phyloP scores from a whole-genome alignment of 225 moss, liverwort and hornwort species.

The Pleurozium schreberi region DNA sequence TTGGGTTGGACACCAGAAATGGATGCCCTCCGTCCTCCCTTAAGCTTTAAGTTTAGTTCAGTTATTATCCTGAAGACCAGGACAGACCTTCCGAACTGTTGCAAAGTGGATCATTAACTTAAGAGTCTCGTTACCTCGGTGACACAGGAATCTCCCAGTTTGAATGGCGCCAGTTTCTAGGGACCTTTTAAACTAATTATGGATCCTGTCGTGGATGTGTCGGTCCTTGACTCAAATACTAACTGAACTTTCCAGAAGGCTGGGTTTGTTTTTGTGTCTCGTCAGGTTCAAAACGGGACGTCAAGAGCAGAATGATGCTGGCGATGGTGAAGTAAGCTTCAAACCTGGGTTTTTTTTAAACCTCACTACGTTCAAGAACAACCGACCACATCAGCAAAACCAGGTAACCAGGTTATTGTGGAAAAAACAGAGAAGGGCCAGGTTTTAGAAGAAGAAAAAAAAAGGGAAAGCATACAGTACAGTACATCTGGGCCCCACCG shows the following conservation, averaged over 20 bases:
- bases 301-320: not conserved
- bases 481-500: not conserved
- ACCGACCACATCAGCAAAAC: not conserved
- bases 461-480: not conserved
- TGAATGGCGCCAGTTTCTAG: not conserved
- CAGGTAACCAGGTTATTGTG: not conserved
- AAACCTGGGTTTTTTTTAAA: not conserved
- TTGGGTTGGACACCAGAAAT: not conserved
- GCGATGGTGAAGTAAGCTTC: not conserved
- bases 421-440: not conserved
- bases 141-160: not conserved
- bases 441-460: no score
- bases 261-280: not conserved
- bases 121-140: not conserved
- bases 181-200: not conserved
- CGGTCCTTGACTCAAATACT: not conserved
- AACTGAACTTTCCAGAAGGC: not conserved
- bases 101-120: not conserved
- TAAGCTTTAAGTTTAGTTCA: no score
- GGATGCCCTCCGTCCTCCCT: no score
- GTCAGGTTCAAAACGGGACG: not conserved
- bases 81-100: not conserved
- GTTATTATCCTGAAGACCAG: not conserved
- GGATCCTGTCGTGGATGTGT: not conserved
- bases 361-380: not conserved